phyloP scores from a whole-genome alignment of 306 rosid genomes.

The Morella rubra region DNA sequence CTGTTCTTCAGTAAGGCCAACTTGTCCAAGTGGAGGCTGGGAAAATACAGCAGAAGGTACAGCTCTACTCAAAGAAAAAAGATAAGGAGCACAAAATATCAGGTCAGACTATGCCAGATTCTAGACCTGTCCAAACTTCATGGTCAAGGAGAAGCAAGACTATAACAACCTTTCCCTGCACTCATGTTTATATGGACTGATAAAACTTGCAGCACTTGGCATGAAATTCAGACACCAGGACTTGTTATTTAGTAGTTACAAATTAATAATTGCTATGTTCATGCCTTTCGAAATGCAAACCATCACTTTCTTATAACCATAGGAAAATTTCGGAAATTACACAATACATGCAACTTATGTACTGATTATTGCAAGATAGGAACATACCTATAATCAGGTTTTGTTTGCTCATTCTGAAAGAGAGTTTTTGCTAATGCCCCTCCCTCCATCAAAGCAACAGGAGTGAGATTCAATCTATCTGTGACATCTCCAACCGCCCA shows the following conservation, averaged over 20 bases:
- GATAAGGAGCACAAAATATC: not conserved
- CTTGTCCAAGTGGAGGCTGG: conserved; percentile 94
- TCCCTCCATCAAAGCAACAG: conserved; percentile 99
- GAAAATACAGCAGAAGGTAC: conserved; percentile 97
- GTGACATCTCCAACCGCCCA: conserved; percentile 99
- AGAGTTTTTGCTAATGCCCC: conserved; percentile 75
- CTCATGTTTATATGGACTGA: not conserved
- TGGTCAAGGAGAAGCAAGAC: not conserved
- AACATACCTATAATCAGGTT: conserved; percentile 83
- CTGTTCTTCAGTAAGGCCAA: conserved; percentile 95
- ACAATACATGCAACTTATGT: not conserved
- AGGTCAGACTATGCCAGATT: conserved; percentile 18
- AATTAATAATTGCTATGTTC: too few relatives aligned
- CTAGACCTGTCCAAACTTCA: not conserved
- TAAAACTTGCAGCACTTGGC: not conserved
- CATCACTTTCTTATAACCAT: not conserved
- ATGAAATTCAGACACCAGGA: not conserved
- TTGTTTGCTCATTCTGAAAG: conserved; percentile 79
- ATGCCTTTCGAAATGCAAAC: not conserved
- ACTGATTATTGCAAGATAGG: conserved; percentile 21
- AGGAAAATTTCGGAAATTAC: not conserved
- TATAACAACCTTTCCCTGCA: not conserved
- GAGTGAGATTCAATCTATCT: conserved; percentile 88
- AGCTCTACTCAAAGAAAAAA: conserved; percentile 49
- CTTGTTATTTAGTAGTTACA: too few relatives aligned